A percentile compares a stretch with the other conserved stretches of the same genome.
These are phyloP conservation scores for Scedosporium dehoogii DNA, from an alignment of 2,329 filamentous ascomycete genomes.

Conservation along the genomic window DNA sequence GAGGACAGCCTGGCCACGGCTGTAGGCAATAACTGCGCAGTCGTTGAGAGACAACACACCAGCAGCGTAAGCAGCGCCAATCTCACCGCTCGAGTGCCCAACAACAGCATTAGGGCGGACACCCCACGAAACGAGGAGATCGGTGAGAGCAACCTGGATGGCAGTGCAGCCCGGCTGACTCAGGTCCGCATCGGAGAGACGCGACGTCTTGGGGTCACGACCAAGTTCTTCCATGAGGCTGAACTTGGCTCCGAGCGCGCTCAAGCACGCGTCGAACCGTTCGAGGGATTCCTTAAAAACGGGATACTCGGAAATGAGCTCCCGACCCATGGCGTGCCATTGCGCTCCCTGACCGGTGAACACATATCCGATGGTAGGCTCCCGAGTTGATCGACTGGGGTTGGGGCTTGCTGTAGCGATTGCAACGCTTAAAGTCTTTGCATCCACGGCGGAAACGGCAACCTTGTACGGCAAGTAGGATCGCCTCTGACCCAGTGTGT, in stretches of 20 bases:
- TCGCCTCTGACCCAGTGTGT: not conserved
- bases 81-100: constrained; percentile 29
- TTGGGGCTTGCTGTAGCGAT: not conserved
- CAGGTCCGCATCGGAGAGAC: constrained; percentile 15
- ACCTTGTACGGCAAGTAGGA: not conserved
- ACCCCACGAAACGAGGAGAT: constrained; percentile 20
- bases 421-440: not conserved
- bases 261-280: not conserved
- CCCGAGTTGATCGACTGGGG: not conserved
- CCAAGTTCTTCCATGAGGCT: constrained; percentile 5
- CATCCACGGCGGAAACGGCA: not conserved
- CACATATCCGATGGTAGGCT: not conserved
- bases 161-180: constrained; percentile 32
- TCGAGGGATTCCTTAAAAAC: constrained; percentile 12
- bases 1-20: constrained; percentile 15
- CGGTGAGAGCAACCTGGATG: constrained; percentile 30
- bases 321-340: not conserved
- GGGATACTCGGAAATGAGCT: constrained; percentile 7
- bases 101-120: constrained; percentile 20
- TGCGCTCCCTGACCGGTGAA: not conserved
- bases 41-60: constrained; percentile 14
- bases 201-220: constrained; percentile 11
- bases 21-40: constrained; percentile 22
- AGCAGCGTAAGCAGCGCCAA: constrained; percentile 26
- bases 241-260: not conserved